Conservation (phyloP, 306 rosid species). For the Fagus sylvatica region DNA sequence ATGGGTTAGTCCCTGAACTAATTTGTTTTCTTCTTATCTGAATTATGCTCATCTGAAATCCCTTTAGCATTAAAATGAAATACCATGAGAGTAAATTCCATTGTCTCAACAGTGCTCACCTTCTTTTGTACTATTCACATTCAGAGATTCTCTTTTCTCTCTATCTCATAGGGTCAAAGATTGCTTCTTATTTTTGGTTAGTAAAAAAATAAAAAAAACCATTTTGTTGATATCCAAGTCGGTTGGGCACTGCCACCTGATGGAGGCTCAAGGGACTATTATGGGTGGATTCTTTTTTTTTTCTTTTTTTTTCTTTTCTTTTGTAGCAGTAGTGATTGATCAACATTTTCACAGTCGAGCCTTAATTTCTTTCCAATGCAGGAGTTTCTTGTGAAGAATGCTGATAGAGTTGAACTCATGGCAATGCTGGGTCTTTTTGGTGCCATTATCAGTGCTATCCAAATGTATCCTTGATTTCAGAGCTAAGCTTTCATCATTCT, state of each 20-base stretch:
- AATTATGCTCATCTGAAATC: background rate
- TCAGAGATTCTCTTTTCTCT: background rate
- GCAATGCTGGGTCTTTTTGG: conserved; percentile 79
- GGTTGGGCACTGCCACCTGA: background rate
- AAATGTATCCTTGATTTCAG: conserved; percentile 79
- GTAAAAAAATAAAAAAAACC: background rate
- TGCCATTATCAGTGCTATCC: conserved; percentile 82
- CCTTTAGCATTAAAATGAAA: background rate
- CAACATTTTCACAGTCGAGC: background rate
- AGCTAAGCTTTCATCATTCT: conserved; percentile 7
- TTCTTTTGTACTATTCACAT: background rate
- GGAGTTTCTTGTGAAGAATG: conserved; percentile 88
- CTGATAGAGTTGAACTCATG: conserved; percentile 89
- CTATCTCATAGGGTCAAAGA: background rate
- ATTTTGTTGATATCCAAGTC: background rate
- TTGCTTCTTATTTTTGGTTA: background rate
- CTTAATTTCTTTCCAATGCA: conserved; percentile 37
- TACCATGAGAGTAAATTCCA: background rate
- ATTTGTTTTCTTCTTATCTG: background rate
- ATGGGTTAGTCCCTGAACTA: background rate
- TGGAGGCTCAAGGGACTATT: background rate
- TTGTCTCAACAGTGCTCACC: background rate
- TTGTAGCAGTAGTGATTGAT: background rate
- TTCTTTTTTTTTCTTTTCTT: background rate
- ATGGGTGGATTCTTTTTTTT: background rate